Evolutionary conservation across 495 filamentous ascomycete genomes (phyloP).

Genomic region (Tuber melanosporum): DNA sequence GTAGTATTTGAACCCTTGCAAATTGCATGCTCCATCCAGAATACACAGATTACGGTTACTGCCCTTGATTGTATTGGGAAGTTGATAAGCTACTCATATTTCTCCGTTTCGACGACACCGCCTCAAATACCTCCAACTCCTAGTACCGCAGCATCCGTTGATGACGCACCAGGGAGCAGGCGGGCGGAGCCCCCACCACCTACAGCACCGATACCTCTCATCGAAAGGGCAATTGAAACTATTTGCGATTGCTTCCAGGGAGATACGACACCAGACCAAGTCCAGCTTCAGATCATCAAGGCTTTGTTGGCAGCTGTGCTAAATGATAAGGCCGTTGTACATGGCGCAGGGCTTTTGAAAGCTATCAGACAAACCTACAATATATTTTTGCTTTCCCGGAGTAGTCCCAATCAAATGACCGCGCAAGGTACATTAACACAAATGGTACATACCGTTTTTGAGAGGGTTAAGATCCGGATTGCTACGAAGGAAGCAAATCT

Average conservation of each 20-base stretch:
- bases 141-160: constrained; percentile 6
- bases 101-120: constrained; percentile 62
- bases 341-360: constrained; percentile 92
- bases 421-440: constrained; percentile 95
- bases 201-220: constrained; percentile 57
- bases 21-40: constrained; percentile 76
- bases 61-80: constrained; percentile 98
- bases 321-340: constrained; percentile 97
- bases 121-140: constrained; percentile 28
- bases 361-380: constrained; percentile 99
- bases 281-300: constrained; percentile 97
- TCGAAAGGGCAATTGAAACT: constrained; percentile 96
- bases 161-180: constrained; percentile 44
- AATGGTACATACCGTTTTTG: constrained; percentile 98
- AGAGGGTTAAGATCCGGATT: constrained; percentile 79
- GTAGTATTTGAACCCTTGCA: constrained; percentile 84
- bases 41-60: constrained; percentile 74
- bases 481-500: constrained; percentile 71
- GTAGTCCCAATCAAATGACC: constrained; percentile 84
- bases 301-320: constrained; percentile 89
- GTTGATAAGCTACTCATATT: constrained; percentile 96
- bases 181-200: constrained; percentile 49
- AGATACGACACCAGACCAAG: constrained; percentile 79
- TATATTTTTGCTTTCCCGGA: constrained; percentile 91
- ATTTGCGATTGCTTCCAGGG: constrained; percentile 99